Evolutionary conservation across 805 yeast genomes (phyloP), one percentile per base, ranked within the genome.

Genomic region (Zygotorulaspora chibaensis): DNA sequence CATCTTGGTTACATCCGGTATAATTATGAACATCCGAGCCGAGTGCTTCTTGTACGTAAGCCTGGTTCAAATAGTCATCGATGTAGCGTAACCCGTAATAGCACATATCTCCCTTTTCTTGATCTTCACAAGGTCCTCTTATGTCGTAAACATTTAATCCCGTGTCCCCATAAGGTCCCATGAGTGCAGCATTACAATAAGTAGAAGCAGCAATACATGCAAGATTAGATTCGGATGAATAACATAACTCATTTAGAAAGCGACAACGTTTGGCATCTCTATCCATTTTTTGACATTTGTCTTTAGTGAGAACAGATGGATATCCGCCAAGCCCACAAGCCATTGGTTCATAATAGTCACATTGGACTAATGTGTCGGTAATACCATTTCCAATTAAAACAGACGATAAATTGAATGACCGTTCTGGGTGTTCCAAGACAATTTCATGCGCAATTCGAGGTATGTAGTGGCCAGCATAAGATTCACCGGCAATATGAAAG

Each of bases 321-420:
- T 81, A 81, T 5, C 96, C 96, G 53, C 96, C 95, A 54, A 76
- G 64, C 43, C 96, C 93, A 68, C 98, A 91, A 3, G 95, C 95
- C 97, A 91, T 90, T 53, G 95, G 95, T 65, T 84, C 80, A 62
- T 87, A 89, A 66, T 81, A 81, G 47, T 77, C 76, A 60, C 84
- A 82, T 72, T 89, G 96, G 37, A 77, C 75, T 48, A 84, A 71
- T 2, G 95, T 84, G 65, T 88, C 95, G 29, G 96, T 87, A 55
- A 90, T 78, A 43, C 98, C 97, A 64, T 90, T 90, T 51, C 98
- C 98, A 59, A 90, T 90, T 62, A 91, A 62, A 15, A 90, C 82
- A 3, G 96, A 86, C 10, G 84, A 70, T 54, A 89, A 73, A 57
- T 87, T 79, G 59, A 83, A 81, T 16, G 75, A 68, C 46, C 80